Conservation (phyloP, 2,329 filamentous ascomycete species). For the Pseudogymnoascus sp. region DNA sequence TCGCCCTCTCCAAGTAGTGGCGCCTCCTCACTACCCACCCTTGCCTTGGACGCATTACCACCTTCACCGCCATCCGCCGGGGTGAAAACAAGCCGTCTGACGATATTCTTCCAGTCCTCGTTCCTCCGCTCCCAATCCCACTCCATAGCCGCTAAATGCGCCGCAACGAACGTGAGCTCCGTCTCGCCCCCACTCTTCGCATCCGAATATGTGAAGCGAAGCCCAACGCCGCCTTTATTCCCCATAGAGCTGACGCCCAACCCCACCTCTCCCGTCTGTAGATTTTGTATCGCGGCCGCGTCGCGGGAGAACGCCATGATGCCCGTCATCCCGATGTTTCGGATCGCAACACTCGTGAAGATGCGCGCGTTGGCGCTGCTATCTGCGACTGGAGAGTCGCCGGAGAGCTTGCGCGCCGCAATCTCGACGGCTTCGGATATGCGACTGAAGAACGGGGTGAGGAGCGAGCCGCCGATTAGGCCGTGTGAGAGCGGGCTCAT, state of each 20-base stretch:
- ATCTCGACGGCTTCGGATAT: slow-evolving; percentile 66
- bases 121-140: slow-evolving; percentile 69
- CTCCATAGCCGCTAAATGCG: slow-evolving; percentile 86
- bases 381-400: slow-evolving; percentile 20
- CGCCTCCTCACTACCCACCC: slow-evolving; percentile 31
- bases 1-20: slow-evolving; percentile 41
- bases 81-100: slow-evolving; percentile 69
- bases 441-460: slow-evolving; percentile 67
- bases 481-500: slow-evolving; percentile 75
- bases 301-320: slow-evolving; percentile 76
- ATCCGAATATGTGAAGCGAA: slow-evolving; percentile 56
- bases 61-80: slow-evolving; percentile 33
- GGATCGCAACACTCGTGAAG: slow-evolving; percentile 64
- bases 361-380: slow-evolving; percentile 28
- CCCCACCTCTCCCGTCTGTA: slow-evolving; percentile 76
- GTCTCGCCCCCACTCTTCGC: slow-evolving; percentile 34
- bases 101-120: slow-evolving; percentile 80
- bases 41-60: slow-evolving; percentile 13
- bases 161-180: slow-evolving; percentile 76
- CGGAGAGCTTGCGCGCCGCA: slow-evolving; percentile 42
- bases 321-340: slow-evolving; percentile 82
- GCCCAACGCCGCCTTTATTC: slow-evolving; percentile 87
- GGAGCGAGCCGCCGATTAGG: slow-evolving; percentile 76
- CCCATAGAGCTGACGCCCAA: slow-evolving; percentile 84
- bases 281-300: slow-evolving; percentile 49